Base-by-base conservation (phyloP, 805 yeast species). In the Hanseniaspora nectarophila region DNA sequence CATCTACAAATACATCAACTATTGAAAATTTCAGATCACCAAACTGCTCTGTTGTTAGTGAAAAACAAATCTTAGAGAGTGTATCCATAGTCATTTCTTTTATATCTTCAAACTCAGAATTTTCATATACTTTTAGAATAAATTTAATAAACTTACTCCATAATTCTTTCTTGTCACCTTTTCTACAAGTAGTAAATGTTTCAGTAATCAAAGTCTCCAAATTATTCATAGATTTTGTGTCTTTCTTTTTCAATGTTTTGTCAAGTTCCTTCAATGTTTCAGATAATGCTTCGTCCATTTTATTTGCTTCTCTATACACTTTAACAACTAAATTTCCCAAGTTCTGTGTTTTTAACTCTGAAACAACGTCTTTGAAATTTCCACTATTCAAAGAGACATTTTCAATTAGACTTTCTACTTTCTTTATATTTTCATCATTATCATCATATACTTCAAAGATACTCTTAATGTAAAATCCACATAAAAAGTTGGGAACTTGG, bases 1-100 rank as follows among this genome's bases (percentile, higher is more conserved):
- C 78, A 40, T 67, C 64, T 29, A 78, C 73, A 57, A 82, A 73
- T 2, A 82, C 78, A 16, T 68, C 66, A 49, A 78, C 65, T 55
- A 85, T 76, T 1, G 81, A 73, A 18, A 62, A 57, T 34, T 56
- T 57, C 13, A 60, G 58, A 9, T 56, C 55, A 21, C 56, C 61
- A 48, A 21, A 48, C 50, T 44, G 60, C 61, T 10, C 63, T 21
- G 12, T 58, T 49, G 29, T 42, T 49, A 31, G 56, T 59, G 39
- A 58, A 28, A 58, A 7, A 48, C 45, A 34, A 48, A 46, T 32
- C 54, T 56, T 32, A 40, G 42, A 9, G 26, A 28, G 7, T 21
- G 9, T 29, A 39, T 31, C 20, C 23, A 20, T n/a, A 28, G 18
- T 7, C 31, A 31, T 8, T 26, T 48, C n/a, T 56, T 57, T 44